Evolutionary conservation across 2,329 filamentous ascomycete species (phyloP), one percentile per base, ranked within the genome.

Genomic region (Sporothrix luriei): DNA sequence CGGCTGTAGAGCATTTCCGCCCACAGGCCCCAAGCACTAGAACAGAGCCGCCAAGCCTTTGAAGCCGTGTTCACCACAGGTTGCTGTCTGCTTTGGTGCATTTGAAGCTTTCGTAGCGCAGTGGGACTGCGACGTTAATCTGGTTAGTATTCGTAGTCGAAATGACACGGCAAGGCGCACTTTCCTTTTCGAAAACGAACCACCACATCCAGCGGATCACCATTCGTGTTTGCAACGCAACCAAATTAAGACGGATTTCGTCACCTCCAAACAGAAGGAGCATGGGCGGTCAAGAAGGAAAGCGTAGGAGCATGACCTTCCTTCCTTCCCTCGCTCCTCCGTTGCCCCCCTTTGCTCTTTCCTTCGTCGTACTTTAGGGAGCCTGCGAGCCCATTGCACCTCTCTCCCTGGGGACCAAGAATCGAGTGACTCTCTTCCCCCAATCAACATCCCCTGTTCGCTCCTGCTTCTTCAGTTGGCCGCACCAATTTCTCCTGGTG

Each of bases 401-500:
- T 61, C 57, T 55, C 52, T 55, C 54, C 29, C 54, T 57, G 29
- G 14, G 11, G 40, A 43, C 33, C 33, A 33, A 33, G 33, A 7
- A 33, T 33, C 33, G 33, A 24, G 52, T 13, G 49, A 26, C 24
- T 2, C n/a, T 55, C 52, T 7, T 19, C 33, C 24, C 26, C 26
- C 52, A 33, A 16, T n/a, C 29, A 57, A 10, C 29, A 38, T 16
- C 51, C 51, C 51, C 33, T 66, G 21, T 48, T 54, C 40, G 24
- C 66, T 61, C 66, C 54, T 61, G 43, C 43, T 40, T 61, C 26
- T 62, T 33, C 14, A 40, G n/a, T 43, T 43, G 43, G 55, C 48
- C 48, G 46, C 66, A 59, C 66, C 43, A 67, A 67, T 68, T 24
- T 68, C 54, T 62, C 46, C 40, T 61, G 66, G 66, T 68, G 52